A percentile compares a stretch with the other conserved stretches of the same genome.
phyloP scores from a whole-genome alignment of 2,329 filamentous ascomycete species.

The Ustulina deusta region DNA sequence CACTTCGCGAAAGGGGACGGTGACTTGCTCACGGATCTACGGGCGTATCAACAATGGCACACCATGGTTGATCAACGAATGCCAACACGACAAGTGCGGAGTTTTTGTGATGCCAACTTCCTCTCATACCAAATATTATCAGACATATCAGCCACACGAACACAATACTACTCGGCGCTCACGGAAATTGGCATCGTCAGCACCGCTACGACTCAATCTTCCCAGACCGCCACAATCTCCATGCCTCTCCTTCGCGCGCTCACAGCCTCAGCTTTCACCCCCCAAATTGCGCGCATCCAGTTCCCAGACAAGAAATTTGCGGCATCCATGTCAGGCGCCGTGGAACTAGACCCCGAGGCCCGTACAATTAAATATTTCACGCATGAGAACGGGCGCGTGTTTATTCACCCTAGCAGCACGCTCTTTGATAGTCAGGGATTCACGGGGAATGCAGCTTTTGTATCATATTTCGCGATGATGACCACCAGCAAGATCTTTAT shows the following conservation, averaged over 20 bases:
- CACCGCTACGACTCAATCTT: slow-evolving; percentile 49
- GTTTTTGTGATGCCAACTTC: slow-evolving; percentile 88
- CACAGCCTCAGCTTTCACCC: slow-evolving; percentile 79
- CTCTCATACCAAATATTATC: slow-evolving; percentile 84
- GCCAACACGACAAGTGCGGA: slow-evolving; percentile 72
- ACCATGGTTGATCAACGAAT: slow-evolving; percentile 69
- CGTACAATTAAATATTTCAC: slow-evolving; percentile 93
- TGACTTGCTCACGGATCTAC: slow-evolving; percentile 87
- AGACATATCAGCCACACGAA: slow-evolving; percentile 87
- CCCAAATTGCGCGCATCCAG: slow-evolving; percentile 90
- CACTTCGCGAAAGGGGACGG: slow-evolving; percentile 83
- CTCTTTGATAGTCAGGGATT: slow-evolving; percentile 87
- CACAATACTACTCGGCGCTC: slow-evolving; percentile 87
- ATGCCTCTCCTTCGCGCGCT: slow-evolving; percentile 73
- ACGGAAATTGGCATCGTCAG: slow-evolving; percentile 82
- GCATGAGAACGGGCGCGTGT: slow-evolving; percentile 86
- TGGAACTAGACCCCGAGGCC: slow-evolving; percentile 93
- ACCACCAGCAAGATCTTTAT: slow-evolving; percentile 93
- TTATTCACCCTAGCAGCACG: slow-evolving; percentile 90
- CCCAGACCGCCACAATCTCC: slow-evolving; percentile 46
- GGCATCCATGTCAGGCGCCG: slow-evolving; percentile 85
- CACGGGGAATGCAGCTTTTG: slow-evolving; percentile 77
- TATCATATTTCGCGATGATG: slow-evolving; percentile 94
- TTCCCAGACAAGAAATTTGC: slow-evolving; percentile 97
- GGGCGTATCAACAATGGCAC: slow-evolving; percentile 86